phyloP scores from a whole-genome alignment of 306 rosid species.

The Sindora glabra region DNA sequence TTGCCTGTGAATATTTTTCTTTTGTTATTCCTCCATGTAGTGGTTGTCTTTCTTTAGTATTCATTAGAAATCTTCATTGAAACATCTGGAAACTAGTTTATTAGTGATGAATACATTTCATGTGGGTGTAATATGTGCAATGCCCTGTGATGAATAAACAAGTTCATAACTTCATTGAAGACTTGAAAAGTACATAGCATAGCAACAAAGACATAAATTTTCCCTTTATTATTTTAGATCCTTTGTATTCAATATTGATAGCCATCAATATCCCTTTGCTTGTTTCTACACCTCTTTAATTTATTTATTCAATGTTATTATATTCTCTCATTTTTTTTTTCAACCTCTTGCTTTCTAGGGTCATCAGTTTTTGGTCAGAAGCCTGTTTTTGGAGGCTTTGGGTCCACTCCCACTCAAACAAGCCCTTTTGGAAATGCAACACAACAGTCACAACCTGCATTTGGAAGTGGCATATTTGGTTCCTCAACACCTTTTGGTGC shows the following conservation, averaged over 20 bases:
- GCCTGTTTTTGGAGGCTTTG: constrained; percentile 80
- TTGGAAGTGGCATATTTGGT: constrained; percentile 82
- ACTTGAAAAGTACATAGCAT: neutral
- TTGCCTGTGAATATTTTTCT: too few species aligned
- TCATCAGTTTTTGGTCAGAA: constrained; percentile 80
- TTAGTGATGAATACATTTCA: neutral
- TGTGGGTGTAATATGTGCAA: neutral
- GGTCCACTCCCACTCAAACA: constrained; percentile 62
- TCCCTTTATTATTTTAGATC: neutral
- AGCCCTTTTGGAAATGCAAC: constrained; percentile 67
- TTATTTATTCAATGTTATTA: neutral
- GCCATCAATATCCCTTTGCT: neutral
- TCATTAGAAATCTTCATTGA: neutral
- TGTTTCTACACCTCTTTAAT: neutral
- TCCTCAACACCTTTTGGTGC: constrained; percentile 78
- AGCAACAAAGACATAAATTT: neutral
- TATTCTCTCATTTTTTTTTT: too few species aligned
- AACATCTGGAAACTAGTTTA: neutral
- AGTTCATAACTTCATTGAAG: neutral
- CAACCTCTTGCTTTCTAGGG: constrained; percentile 35
- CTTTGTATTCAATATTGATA: neutral
- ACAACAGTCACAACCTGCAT: constrained; percentile 79
- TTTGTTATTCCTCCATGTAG: neutral
- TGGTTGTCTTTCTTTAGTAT: neutral
- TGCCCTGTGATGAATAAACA: neutral